Evolutionary conservation across 805 yeast genomes (phyloP), one percentile per base, ranked within the genome.

Genomic region (Candida golubevii): DNA sequence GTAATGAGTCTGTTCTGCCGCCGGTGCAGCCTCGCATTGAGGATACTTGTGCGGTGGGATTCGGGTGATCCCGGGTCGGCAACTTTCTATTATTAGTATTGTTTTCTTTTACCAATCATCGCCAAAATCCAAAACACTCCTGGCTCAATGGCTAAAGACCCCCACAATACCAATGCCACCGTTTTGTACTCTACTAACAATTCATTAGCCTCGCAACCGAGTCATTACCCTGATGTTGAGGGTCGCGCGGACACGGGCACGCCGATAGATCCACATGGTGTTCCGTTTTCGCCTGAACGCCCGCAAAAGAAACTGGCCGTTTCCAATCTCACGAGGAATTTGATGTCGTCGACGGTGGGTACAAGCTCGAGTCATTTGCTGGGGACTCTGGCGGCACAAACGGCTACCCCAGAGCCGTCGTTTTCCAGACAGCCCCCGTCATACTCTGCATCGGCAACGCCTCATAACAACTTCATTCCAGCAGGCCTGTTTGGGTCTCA

Each of bases 261-360:
- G 29, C 45, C 36, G 14, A 44, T 36, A 36, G 45, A 38, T 32
- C 36, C 41, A 15, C 46, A 37, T n/a, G n/a, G 35, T 4, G 34
- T 41, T 35, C 27, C 45, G 23, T 29, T 35, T 27, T 39, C 39
- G 26, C 47, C 45, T 12, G 46, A 45, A 15, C 48, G 34, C 32
- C 47, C 41, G 23, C 42, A 38, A 13, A 41, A 50, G 23, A 50
- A 45, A n/a, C 47, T 42, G 47, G 36, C 56, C 26, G 56, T 63
- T 32, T 66, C 71, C 23, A 66, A 66, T 51, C 53, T 66, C 43
- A 66, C 71, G 39, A 65, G 58, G 42, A 66, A 59, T 43, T 54
- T 66, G 46, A 49, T 63, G 51, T 54, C 61, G 12, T 55, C 63
- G 11, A 33, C 52, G 14, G 23, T 18, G 23, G 29, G 39, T 4